A percentile compares a stretch with the other conserved stretches of the same genome.
Conservation (phyloP, 106 monocot genomes). For the Amphibolis antarctica region DNA sequence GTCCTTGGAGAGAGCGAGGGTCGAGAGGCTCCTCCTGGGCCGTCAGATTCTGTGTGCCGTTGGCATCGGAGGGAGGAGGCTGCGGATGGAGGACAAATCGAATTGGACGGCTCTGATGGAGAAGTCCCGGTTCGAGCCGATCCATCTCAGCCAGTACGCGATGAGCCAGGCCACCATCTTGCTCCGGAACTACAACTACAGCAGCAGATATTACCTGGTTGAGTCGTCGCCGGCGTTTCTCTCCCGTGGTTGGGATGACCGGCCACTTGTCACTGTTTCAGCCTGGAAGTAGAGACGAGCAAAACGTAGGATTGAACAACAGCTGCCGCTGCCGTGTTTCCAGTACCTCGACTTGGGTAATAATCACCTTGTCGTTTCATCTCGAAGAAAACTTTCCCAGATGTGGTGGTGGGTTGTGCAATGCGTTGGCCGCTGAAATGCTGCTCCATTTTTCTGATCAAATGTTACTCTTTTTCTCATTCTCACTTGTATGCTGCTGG, state of each 20-base stretch:
- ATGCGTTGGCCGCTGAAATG: too few species aligned
- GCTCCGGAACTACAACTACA: constrained; percentile 89
- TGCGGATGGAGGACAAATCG: constrained; percentile 44
- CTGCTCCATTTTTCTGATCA: too few species aligned
- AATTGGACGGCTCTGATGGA: constrained; percentile 73
- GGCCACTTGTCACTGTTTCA: constrained; percentile 72
- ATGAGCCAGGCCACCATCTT: constrained; percentile 81
- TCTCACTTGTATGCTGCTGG: too few species aligned
- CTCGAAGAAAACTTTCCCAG: too few species aligned
- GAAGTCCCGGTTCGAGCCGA: constrained; percentile 35
- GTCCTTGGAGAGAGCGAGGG: constrained; percentile 42
- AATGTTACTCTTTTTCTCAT: too few species aligned
- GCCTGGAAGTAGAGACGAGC: too few species aligned
- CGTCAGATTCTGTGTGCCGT: constrained; percentile 38
- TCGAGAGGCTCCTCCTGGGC: constrained; percentile 66
- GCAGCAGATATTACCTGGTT: constrained; percentile 47
- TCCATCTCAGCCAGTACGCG: constrained; percentile 73
- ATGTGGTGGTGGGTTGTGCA: too few species aligned
- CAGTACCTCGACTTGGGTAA: too few species aligned
- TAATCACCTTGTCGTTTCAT: too few species aligned
- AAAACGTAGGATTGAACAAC: too few species aligned
- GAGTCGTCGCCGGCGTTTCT: constrained; percentile 59
- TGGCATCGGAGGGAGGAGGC: constrained; percentile 28
- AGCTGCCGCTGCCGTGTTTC: too few species aligned
- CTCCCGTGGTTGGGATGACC: constrained; percentile 60